Conservation (phyloP, 2,329 filamentous ascomycete genomes). For the Septoria petroselini region DNA sequence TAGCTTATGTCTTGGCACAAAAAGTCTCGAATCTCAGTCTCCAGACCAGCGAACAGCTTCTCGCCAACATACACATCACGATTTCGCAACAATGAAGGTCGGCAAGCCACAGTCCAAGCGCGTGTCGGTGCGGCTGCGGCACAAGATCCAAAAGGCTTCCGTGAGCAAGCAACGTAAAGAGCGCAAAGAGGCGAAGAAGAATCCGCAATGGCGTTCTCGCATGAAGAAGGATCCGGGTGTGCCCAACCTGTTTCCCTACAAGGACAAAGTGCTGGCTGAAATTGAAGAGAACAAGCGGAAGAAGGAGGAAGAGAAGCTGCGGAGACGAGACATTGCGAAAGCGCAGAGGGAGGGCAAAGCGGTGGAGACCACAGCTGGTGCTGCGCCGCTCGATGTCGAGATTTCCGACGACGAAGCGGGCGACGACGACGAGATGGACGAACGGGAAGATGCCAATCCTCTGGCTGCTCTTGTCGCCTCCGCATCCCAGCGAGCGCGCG, state of each 20-base stretch:
- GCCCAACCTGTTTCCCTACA: constrained; percentile 95
- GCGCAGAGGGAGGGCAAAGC: constrained; percentile 40
- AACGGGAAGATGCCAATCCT: constrained; percentile 70
- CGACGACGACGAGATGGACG: constrained; percentile 54
- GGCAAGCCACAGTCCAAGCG: constrained; percentile 87
- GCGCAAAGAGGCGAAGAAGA: constrained; percentile 88
- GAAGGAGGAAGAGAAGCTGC: constrained; percentile 75
- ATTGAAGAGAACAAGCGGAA: constrained; percentile 82
- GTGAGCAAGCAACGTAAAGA: constrained; percentile 86
- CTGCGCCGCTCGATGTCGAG: constrained; percentile 34
- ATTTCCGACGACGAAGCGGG: too few species aligned
- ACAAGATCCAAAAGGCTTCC: constrained; percentile 94
- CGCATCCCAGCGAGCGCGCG: constrained; percentile 72
- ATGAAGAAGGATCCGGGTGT: constrained; percentile 98
- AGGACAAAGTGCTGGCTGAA: constrained; percentile 89
- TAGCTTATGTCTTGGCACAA: too few species aligned
- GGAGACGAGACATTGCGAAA: constrained; percentile 66
- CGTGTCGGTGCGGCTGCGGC: constrained; percentile 78
- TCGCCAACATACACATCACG: not conserved
- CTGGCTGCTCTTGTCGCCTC: constrained; percentile 90
- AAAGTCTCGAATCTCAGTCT: too few species aligned
- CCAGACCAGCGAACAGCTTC: not conserved
- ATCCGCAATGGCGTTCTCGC: constrained; percentile 92
- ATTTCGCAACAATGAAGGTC: constrained; percentile 32
- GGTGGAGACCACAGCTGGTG: constrained; percentile 47